Conservation (phyloP, 495 filamentous ascomycete genomes). For the Xylaria acuta region DNA sequence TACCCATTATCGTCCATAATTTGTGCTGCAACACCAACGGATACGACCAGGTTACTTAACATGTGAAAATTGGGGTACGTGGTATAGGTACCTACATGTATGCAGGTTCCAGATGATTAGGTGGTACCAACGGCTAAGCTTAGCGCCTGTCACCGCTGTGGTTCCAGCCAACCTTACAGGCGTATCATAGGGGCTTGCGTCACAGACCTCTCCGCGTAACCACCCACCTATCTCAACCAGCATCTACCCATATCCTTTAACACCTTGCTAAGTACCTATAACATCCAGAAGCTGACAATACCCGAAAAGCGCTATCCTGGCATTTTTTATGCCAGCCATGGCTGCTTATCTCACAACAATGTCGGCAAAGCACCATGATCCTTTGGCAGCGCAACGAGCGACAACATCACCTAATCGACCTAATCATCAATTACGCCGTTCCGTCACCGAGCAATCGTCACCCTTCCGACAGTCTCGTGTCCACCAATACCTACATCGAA, state of each 20-base stretch:
- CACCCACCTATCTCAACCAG: neutral
- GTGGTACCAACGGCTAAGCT: neutral
- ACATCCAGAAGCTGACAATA: neutral
- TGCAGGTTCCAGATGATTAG: neutral
- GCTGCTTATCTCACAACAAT: constrained; percentile 20
- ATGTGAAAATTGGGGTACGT: constrained; percentile 12
- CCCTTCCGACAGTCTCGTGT: constrained; percentile 53
- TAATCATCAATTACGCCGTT: constrained; percentile 56
- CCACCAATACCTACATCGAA: constrained; percentile 48
- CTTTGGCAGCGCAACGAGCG: constrained; percentile 9
- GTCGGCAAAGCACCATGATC: constrained; percentile 27
- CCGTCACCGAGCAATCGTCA: constrained; percentile 57
- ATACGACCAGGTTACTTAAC: neutral
- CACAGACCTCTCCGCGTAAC: neutral
- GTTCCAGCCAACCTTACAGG: neutral
- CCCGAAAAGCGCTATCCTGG: constrained; percentile 14
- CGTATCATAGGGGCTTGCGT: constrained; percentile 8
- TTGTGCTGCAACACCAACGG: neutral
- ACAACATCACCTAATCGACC: constrained; percentile 48
- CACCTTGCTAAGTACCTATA: constrained; percentile 10
- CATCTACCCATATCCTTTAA: neutral
- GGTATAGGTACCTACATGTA: neutral
- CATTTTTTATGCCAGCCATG: constrained; percentile 9
- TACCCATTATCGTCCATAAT: too few species aligned
- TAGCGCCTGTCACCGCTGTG: constrained; percentile 4